phyloP scores from a whole-genome alignment of 2,329 filamentous ascomycete species.

The Chalaropsis ovoidea region DNA sequence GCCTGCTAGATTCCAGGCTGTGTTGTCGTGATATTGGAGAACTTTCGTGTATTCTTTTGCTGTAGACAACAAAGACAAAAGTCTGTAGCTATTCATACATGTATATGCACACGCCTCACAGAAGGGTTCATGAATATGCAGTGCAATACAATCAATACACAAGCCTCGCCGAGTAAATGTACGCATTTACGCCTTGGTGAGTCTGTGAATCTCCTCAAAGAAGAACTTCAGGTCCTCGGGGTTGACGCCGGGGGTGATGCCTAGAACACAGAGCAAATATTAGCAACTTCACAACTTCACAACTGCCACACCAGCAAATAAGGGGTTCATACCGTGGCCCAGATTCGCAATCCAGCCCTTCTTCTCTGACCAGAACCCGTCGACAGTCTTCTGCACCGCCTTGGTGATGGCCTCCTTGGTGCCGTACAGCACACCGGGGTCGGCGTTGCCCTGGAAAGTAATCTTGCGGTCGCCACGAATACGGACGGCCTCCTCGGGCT shows the following conservation, averaged over 20 bases:
- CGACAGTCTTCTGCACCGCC: constrained; percentile 75
- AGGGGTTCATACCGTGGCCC: constrained; percentile 63
- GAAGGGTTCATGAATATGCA: not conserved
- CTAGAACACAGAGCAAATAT: constrained; percentile 36
- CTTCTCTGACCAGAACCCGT: constrained; percentile 66
- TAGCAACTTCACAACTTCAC: constrained; percentile 26
- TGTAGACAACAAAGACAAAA: not conserved
- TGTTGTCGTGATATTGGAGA: too few species aligned
- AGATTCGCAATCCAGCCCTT: constrained; percentile 96
- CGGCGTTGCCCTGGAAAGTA: constrained; percentile 88
- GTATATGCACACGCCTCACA: not conserved
- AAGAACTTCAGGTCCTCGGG: constrained; percentile 89
- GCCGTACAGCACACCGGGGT: constrained; percentile 87
- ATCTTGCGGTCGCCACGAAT: constrained; percentile 64
- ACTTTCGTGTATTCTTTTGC: not conserved
- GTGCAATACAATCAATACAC: not conserved
- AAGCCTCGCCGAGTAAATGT: not conserved
- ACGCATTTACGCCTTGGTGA: constrained; percentile 39
- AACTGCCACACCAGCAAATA: constrained; percentile 19
- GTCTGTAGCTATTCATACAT: not conserved
- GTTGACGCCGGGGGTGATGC: constrained; percentile 88
- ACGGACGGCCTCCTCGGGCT: constrained; percentile 71
- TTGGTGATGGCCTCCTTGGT: constrained; percentile 68
- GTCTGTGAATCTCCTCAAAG: constrained; percentile 79
- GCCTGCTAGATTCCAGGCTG: too few species aligned